Evolutionary conservation across 139 green algal genomes (phyloP).

Genomic region (Coccomyxa sp.): DNA sequence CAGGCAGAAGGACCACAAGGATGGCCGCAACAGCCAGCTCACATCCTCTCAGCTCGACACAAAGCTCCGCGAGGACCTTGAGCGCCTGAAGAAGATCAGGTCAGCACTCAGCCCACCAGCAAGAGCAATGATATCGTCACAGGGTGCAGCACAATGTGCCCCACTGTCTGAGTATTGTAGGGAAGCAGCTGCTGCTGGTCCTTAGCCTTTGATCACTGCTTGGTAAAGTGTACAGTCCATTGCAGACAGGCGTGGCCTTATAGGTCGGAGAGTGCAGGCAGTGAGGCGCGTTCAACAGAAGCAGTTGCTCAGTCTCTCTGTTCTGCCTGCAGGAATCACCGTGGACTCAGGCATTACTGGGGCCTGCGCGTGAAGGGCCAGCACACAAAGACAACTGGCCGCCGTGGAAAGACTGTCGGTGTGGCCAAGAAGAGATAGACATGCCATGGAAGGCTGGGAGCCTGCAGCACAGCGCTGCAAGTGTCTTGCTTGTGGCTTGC

Average conservation of each 20-base stretch:
- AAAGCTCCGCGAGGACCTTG: constrained; percentile 94
- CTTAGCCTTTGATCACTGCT: no score
- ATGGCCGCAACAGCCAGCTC: constrained; percentile 84
- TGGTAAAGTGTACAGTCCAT: no score
- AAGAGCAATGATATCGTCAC: background rate
- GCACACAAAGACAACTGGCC: constrained; percentile 99
- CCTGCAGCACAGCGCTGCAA: no score
- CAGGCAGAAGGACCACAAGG: constrained; percentile 95
- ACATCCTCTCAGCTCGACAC: constrained; percentile 86
- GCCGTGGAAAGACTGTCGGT: constrained; percentile 88
- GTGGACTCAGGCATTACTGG: constrained; percentile 98
- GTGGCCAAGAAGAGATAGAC: constrained; percentile 68
- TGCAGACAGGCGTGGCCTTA: no score
- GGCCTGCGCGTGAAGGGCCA: constrained; percentile 95
- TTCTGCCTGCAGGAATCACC: constrained; percentile 68
- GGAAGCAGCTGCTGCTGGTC: no score
- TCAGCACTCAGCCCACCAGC: constrained; percentile 8
- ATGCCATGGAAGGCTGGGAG: no score
- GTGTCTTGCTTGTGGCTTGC: no score
- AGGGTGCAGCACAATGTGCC: no score
- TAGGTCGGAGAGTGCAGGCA: background rate
- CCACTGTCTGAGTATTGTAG: no score
- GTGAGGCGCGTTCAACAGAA: background rate
- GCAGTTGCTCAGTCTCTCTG: background rate
- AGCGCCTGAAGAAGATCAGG: constrained; percentile 99